Evolutionary conservation across 768 basidiomycete species (phyloP).

Genomic region (Lactarius sanguifluus): DNA sequence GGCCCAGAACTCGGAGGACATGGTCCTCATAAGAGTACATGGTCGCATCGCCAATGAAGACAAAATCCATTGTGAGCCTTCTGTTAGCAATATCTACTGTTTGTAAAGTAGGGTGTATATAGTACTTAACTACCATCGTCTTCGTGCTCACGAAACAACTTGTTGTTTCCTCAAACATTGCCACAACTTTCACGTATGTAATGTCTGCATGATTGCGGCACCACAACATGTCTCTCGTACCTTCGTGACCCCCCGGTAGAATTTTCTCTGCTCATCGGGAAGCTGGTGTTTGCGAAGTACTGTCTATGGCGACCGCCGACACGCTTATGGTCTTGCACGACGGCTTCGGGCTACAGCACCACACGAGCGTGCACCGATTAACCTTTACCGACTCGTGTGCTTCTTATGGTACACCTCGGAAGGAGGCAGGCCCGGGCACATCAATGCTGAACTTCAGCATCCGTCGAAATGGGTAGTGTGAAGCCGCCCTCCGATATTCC

Average conservation of each 20-base stretch:
- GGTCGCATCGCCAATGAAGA: too few species aligned
- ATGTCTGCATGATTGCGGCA: neutral
- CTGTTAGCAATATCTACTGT: too few species aligned
- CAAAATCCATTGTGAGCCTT: too few species aligned
- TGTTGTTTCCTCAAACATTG: too few species aligned
- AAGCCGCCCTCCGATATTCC: neutral
- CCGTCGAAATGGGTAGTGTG: neutral
- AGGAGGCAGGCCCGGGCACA: neutral
- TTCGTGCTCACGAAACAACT: too few species aligned
- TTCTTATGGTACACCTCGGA: neutral
- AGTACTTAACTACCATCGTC: too few species aligned
- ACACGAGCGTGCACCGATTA: neutral
- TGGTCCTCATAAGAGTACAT: too few species aligned
- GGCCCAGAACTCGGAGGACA: too few species aligned
- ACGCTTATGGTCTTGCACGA: neutral
- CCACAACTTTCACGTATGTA: too few species aligned
- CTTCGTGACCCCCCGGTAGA: constrained; percentile 2
- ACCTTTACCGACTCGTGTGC: neutral
- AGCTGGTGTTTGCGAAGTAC: constrained; percentile 2
- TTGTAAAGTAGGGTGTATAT: too few species aligned
- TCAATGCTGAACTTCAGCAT: neutral
- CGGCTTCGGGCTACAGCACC: constrained; percentile 2
- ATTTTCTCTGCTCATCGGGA: neutral
- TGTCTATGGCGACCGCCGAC: neutral
- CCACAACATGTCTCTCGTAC: constrained; percentile 11